Conservation (phyloP, 1,284 basidiomycete species). For the Peniophora sp. region DNA sequence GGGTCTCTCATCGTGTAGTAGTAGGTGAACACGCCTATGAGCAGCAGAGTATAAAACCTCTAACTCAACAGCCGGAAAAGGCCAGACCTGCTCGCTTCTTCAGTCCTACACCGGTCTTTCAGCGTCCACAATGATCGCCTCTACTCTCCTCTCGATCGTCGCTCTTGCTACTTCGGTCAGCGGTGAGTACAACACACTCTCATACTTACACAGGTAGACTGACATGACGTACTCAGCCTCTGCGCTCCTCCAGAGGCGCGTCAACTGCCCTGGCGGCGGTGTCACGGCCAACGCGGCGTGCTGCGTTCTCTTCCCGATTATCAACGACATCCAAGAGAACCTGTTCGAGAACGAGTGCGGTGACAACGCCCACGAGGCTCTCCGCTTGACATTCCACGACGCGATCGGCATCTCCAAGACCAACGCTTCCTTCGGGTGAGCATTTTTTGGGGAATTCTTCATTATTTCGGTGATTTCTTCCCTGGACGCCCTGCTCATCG, state of each 20-base stretch:
- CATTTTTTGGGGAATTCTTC: not conserved
- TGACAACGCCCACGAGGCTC: not conserved
- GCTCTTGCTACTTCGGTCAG: not conserved
- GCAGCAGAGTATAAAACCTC: too few species aligned
- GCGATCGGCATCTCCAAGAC: not conserved
- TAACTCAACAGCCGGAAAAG: too few species aligned
- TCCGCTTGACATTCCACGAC: constrained; percentile 1
- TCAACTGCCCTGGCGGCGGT: not conserved
- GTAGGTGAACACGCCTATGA: too few species aligned
- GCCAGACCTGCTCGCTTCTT: too few species aligned
- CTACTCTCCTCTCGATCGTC: not conserved
- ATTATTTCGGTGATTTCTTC: not conserved
- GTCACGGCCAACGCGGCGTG: not conserved
- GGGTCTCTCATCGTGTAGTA: too few species aligned
- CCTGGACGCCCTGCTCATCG: too few species aligned
- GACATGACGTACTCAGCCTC: not conserved
- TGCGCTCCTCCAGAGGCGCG: not conserved
- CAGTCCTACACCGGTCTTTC: too few species aligned
- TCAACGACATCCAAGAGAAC: not conserved
- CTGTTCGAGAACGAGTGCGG: constrained; percentile 3
- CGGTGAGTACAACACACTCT: not conserved
- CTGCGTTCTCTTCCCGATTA: not conserved
- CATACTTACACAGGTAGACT: not conserved
- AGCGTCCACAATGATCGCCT: not conserved
- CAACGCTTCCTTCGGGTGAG: not conserved